Evolutionary conservation across 352 stramenopile genomes (phyloP), one percentile per base, ranked within the genome.

Genomic region (Globisporangium barbulae): DNA sequence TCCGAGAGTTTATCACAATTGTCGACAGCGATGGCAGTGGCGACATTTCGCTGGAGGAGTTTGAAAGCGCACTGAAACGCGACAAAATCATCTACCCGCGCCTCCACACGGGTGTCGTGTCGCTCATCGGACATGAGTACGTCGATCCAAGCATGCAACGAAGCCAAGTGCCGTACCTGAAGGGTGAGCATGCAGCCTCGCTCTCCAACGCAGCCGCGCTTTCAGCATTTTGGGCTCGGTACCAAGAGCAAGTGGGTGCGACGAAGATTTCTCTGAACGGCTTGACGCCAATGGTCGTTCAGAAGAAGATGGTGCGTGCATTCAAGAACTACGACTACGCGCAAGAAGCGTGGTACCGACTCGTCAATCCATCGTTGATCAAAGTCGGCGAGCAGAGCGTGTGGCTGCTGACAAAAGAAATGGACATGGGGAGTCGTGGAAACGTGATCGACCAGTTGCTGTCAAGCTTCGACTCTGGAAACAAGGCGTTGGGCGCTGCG

Each of bases 241-340:
- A 93, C 48, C 74, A 89, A 61, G 70, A 85, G 33, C 81, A 96
- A 63, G 71, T 89, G 44, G 79, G 85, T 21, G 77, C 79, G 2
- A 75, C 78, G 6, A 74, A 64, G 17, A 77, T 73, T 12, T 88
- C 84, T 13, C 52, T 96, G 52, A 83, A 90, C 22, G 83, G 83
- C 9, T 64, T 89, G 53, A 61, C 62, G 25, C 69, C 79, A 21
- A 61, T 75, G 19, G 65, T 86, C 6, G 79, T 93, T 17, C 88
- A 96, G 67, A 90, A 90, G 64, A 96, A 94, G 64, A 93, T 96
- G 83, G 82, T 96, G 7, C 84, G 88, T 45, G 55, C 72, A 21
- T 96, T 96, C 65, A 88, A 84, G 60, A 94, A 89, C 67, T 94
- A 88, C 30, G 88, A 96, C 15, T 96, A 91, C 64, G 88, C 88